Evolutionary conservation across 2,329 filamentous ascomycete genomes (phyloP).

Genomic region (Fusarium ambrosium): DNA sequence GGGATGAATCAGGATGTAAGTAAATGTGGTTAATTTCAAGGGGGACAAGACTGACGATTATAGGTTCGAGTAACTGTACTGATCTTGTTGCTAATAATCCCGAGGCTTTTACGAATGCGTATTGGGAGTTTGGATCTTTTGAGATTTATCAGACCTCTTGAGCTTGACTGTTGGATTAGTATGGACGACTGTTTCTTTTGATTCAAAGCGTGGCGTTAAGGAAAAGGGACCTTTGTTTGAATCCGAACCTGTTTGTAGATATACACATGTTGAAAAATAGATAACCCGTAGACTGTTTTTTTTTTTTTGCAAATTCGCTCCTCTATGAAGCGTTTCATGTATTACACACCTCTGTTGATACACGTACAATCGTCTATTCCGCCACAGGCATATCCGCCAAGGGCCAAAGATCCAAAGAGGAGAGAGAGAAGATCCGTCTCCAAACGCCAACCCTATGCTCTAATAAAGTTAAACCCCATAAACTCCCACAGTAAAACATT

Average conservation of each 20-base stretch:
- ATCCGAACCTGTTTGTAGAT: background rate
- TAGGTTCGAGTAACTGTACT: constrained; percentile 68
- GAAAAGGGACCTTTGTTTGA: background rate
- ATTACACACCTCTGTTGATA: constrained; percentile 38
- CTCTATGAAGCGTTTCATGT: constrained; percentile 34
- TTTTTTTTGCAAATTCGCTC: constrained; percentile 24
- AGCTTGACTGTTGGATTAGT: background rate
- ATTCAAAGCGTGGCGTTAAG: constrained; percentile 43
- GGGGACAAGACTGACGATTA: constrained; percentile 3
- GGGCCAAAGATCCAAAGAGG: constrained; percentile 45
- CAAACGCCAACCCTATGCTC: constrained; percentile 53
- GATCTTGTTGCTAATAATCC: constrained; percentile 71
- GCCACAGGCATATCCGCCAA: constrained; percentile 5
- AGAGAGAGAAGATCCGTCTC: constrained; percentile 43
- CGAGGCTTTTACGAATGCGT: constrained; percentile 69
- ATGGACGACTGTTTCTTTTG: background rate
- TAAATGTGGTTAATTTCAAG: no score
- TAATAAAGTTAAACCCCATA: constrained; percentile 43
- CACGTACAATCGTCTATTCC: constrained; percentile 31
- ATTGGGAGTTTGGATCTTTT: constrained; percentile 75
- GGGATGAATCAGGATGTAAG: constrained; percentile 61
- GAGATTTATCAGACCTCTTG: constrained; percentile 64
- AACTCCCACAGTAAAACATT: constrained; percentile 46
- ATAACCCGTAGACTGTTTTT: constrained; percentile 20
- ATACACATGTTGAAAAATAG: constrained; percentile 16